A percentile compares a stretch with the other conserved stretches of the same genome.
phyloP scores from a whole-genome alignment of 2,329 filamentous ascomycete genomes.

The Rhinocladiella similis region DNA sequence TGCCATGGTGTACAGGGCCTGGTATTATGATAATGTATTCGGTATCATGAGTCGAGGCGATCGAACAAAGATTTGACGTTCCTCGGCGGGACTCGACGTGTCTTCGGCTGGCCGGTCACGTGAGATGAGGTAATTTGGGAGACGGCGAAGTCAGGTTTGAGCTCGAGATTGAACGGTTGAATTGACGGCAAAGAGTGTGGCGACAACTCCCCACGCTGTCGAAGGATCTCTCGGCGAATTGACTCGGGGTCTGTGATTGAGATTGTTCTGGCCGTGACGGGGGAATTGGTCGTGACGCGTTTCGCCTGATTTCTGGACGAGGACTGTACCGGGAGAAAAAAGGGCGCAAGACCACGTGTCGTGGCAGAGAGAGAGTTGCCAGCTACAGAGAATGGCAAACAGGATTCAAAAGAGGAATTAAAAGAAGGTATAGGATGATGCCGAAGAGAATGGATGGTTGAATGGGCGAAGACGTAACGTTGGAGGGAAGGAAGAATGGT shows the following conservation, averaged over 20 bases:
- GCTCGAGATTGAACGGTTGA: not conserved
- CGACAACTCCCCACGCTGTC: too few species aligned
- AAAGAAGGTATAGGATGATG: too few species aligned
- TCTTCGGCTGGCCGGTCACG: slow-evolving; percentile 10
- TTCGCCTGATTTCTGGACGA: too few species aligned
- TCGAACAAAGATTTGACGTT: not conserved
- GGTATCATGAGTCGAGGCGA: not conserved
- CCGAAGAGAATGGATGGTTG: not conserved
- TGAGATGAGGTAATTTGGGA: not conserved
- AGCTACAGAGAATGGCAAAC: too few species aligned
- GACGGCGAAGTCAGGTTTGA: not conserved
- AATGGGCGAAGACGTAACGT: not conserved
- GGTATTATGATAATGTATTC: not conserved
- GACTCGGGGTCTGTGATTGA: not conserved
- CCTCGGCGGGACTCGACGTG: not conserved
- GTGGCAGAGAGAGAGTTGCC: too few species aligned
- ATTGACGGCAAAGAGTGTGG: not conserved
- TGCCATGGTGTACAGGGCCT: slow-evolving; percentile 9
- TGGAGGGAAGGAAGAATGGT: not conserved
- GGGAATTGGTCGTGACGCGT: too few species aligned
- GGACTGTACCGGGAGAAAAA: too few species aligned
- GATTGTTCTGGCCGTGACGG: not conserved
- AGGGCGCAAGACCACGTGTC: too few species aligned
- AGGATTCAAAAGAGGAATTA: too few species aligned
- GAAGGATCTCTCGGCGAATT: too few species aligned